Evolutionary conservation across 345 rosid genomes (phyloP), one percentile per base, ranked within the genome.

Genomic region (Odontarrhena argentea): DNA sequence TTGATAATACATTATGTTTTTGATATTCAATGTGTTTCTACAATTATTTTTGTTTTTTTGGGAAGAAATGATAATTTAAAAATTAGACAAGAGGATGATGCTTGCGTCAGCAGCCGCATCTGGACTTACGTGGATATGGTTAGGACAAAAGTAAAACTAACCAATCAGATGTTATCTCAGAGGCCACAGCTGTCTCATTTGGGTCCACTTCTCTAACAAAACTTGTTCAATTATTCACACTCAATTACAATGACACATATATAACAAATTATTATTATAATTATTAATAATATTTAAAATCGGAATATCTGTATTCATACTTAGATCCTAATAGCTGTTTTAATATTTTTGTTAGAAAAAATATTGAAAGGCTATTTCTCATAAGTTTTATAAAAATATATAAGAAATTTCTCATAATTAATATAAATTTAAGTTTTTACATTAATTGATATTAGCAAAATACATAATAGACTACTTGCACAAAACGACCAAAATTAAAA

Each of bases 141-240:
- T 60, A 55, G 69, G 74, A 74, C 77, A 74, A 74, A 68, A 74
- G 77, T 55, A 48, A 74, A 55, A 62, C 9, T 48, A 74, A 61
- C 74, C 77, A 74, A 74, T 68, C 77, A 68, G 34, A 74, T 74
- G 52, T 55, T 43, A 38, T 74, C 55, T 15, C 60, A 24, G 59
- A 74, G 65, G 58, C 55, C 57, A 68, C 77, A 74, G 77, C 77
- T 74, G 77, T 74, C 77, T 55, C 15, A 8, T 38, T 55, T 61
- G 74, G 77, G 77, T 40, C 77, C 77, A 74, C 69, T 55, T 68
- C 47, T 68, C 77, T 67, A 61, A 74, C 74, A 67, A 60, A 60
- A 60, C 65, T 54, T 45, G 26, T 73, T 66, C 77, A 65, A 67
- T 60, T 67, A 67, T 74, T 74, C 63, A 60, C 62, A 40, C 60